A percentile compares a stretch with the other conserved stretches of the same genome.
These are phyloP conservation scores for Agapanthus africanus DNA, from an alignment of 106 monocot species.

Conservation along the genomic window DNA sequence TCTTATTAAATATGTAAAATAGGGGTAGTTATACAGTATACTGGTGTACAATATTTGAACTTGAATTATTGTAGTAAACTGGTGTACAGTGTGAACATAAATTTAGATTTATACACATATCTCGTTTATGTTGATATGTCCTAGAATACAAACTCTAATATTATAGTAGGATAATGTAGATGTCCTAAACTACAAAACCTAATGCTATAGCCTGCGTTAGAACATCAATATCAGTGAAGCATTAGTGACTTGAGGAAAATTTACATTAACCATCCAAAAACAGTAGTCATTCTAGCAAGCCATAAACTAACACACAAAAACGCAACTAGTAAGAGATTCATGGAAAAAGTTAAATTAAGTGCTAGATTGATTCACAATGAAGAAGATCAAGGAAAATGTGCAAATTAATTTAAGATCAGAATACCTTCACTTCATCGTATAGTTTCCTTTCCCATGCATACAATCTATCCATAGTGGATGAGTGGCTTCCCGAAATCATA, in stretches of 20 bases:
- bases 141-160: too few species aligned
- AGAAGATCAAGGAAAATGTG: not conserved
- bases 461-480: slow-evolving; percentile 74
- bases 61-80: too few species aligned
- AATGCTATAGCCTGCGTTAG: too few species aligned
- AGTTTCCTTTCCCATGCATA: slow-evolving; percentile 95
- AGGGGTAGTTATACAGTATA: too few species aligned
- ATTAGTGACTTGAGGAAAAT: not conserved
- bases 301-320: not conserved
- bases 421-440: slow-evolving; percentile 96
- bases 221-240: not conserved
- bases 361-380: not conserved
- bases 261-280: not conserved
- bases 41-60: too few species aligned
- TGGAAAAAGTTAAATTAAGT: not conserved
- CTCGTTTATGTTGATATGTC: too few species aligned
- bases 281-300: not conserved
- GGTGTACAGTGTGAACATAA: too few species aligned
- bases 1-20: too few species aligned
- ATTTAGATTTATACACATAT: too few species aligned
- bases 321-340: not conserved
- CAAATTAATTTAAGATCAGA: not conserved
- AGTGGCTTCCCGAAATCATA: slow-evolving; percentile 94
- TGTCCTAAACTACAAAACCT: too few species aligned
- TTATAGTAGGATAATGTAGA: too few species aligned